Evolutionary conservation across 371 early-diverging fungal genomes (phyloP).

Genomic region (Coemansia sp.): DNA sequence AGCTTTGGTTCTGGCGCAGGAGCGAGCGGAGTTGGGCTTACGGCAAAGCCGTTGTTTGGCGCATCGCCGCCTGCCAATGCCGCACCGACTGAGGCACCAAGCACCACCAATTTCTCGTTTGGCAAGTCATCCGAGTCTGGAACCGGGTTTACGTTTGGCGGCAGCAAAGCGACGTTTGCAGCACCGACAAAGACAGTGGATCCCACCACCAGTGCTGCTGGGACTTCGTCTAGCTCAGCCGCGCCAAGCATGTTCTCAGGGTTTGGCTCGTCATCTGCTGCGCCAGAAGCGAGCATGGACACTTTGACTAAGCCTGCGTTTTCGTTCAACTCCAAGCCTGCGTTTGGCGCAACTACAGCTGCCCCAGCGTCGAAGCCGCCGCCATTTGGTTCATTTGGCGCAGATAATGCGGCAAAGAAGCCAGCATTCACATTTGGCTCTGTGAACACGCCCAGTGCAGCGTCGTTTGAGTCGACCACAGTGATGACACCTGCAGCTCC

Average conservation of each 20-base stretch:
- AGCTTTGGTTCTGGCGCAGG: slow-evolving; percentile 9
- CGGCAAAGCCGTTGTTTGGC: slow-evolving; percentile 4
- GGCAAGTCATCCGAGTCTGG: slow-evolving; percentile 5
- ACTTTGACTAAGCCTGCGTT: slow-evolving; percentile 12
- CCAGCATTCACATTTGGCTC: slow-evolving; percentile 28
- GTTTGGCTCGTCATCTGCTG: slow-evolving; percentile 7
- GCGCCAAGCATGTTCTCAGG: slow-evolving; percentile 8
- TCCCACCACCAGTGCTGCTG: slow-evolving; percentile 9
- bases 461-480: slow-evolving; percentile 34
- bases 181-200: slow-evolving; percentile 32
- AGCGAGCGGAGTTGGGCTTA: neutral
- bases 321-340: slow-evolving; percentile 4
- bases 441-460: slow-evolving; percentile 39
- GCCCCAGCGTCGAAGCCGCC: slow-evolving; percentile 14
- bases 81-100: neutral
- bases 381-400: slow-evolving; percentile 9
- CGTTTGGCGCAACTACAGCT: slow-evolving; percentile 2
- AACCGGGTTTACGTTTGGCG: slow-evolving; percentile 7
- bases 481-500: slow-evolving; percentile 33
- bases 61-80: neutral
- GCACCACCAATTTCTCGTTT: slow-evolving; percentile 17
- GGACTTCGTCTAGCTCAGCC: neutral
- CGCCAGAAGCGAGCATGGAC: slow-evolving; percentile 7
- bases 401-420: slow-evolving; percentile 23
- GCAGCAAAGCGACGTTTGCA: slow-evolving; percentile 3